Percentiles rank a stretch among this genome's conserved stretches.
Evolutionary conservation across 1,284 basidiomycete species (phyloP).

Genomic region (Pterula multifida): DNA sequence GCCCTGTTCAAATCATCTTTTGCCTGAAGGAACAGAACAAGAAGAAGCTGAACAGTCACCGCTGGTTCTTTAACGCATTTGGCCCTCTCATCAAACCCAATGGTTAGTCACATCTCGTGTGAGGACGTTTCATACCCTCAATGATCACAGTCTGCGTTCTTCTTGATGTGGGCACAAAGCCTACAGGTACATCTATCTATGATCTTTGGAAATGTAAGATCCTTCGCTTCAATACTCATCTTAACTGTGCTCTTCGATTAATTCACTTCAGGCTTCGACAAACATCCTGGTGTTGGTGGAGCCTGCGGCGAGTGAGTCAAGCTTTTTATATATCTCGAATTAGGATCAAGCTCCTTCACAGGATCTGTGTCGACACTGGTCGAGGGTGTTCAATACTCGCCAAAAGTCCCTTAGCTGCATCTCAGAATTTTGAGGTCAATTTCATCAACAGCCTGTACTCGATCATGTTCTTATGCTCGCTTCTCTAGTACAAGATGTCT

Average conservation of each 20-base stretch:
- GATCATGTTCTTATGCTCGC: constrained; percentile 6
- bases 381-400: constrained; percentile 70
- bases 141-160: constrained; percentile 58
- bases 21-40: constrained; percentile 94
- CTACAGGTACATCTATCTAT: constrained; percentile 88
- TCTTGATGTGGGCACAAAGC: constrained; percentile 90
- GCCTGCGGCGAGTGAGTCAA: constrained; percentile 80
- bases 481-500: constrained; percentile 73
- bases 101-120: constrained; percentile 27
- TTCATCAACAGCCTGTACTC: background rate
- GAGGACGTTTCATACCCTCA: constrained; percentile 4
- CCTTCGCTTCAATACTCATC: background rate
- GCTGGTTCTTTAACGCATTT: constrained; percentile 98
- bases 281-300: constrained; percentile 82
- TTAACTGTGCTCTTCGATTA: background rate
- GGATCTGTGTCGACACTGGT: constrained; percentile 79
- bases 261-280: constrained; percentile 63
- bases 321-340: background rate
- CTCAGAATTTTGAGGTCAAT: constrained; percentile 77
- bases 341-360: constrained; percentile 14
- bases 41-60: constrained; percentile 88
- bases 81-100: constrained; percentile 80
- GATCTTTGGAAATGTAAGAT: constrained; percentile 82
- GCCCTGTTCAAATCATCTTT: constrained; percentile 88
- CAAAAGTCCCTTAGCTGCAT: constrained; percentile 80